These are phyloP conservation scores for Vigna radiata DNA, from an alignment of 306 rosid species.

Conservation along the genomic window DNA sequence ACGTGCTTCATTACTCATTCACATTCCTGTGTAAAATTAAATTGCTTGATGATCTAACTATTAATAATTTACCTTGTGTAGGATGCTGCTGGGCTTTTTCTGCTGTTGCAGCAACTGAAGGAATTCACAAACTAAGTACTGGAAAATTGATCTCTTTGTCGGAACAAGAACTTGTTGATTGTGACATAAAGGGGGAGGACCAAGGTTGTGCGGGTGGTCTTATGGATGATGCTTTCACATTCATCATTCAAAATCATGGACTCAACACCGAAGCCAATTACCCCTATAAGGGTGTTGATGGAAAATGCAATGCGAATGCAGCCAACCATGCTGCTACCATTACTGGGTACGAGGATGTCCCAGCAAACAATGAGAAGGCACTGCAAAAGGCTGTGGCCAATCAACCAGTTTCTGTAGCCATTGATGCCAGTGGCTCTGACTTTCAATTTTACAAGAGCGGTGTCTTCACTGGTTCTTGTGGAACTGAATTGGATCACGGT, in stretches of 20 bases:
- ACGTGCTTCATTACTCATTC: not conserved
- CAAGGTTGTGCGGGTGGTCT: conserved; percentile 54
- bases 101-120: conserved; percentile 58
- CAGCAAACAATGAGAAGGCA: not conserved
- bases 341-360: not conserved
- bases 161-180: conserved; percentile 58
- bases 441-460: conserved; percentile 53
- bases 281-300: conserved; percentile 25
- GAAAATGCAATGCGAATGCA: conserved; percentile 10
- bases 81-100: conserved; percentile 61
- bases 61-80: not conserved
- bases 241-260: conserved; percentile 48
- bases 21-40: not conserved
- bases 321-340: not conserved
- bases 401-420: not conserved
- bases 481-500: conserved; percentile 53
- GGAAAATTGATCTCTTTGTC: conserved; percentile 49
- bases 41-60: not conserved
- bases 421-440: not conserved
- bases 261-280: conserved; percentile 44
- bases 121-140: conserved; percentile 38
- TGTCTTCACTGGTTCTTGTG: conserved; percentile 54
- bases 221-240: conserved; percentile 57
- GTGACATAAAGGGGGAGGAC: conserved; percentile 50
- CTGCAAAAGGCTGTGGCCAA: not conserved